Evolutionary conservation across 352 stramenopile species (phyloP), one percentile per base, ranked within the genome.

Genomic region (Phytophthora idaei): DNA sequence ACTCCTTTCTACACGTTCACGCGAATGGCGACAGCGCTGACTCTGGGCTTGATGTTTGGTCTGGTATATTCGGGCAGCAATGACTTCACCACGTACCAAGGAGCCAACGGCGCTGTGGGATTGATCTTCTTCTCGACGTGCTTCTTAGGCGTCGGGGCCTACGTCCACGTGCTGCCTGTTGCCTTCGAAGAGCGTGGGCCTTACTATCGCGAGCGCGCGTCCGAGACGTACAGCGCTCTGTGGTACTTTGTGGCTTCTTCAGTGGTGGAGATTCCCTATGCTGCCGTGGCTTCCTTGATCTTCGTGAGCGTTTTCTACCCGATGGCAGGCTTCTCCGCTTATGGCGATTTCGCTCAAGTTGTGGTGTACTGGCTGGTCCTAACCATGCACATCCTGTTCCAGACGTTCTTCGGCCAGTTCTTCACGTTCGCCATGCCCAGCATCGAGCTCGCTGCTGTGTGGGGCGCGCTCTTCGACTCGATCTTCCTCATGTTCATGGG

Each of bases 161-260:
- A 94, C 45, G 64, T 92, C 27, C 84, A 78, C 2, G 75, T 90
- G 3, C 51, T 97, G 6, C 80, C 87, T 6, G 63, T 97, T 4
- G 85, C 92, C 41, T 83, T 91, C 67, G 77, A 86, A 42, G 89
- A 97, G 57, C 80, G 93, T 29, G 90, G 92, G 4, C 83, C 92
- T 51, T 98, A 91, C 61, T 98, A 98, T 80, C 78, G 93, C 8
- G 93, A 98, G 68, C 90, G 95, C 8, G 81, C 89, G 25, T 86
- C 89, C 14, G 69, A 93, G 61, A 98, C 96, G 58, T 98, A 98
- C 64, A 84, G 85, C 51, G 67, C 85, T 32, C 46, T 84, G n/a
- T 87, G 90, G 65, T 94, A 98, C 64, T 86, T 85, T 50, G 64
- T 93, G 2, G 76, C 89, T 9, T 91, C 87, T 27, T 89, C 81